Evolutionary conservation across 23 red algal species (phyloP).

Genomic region (Agarophyton chilense): DNA sequence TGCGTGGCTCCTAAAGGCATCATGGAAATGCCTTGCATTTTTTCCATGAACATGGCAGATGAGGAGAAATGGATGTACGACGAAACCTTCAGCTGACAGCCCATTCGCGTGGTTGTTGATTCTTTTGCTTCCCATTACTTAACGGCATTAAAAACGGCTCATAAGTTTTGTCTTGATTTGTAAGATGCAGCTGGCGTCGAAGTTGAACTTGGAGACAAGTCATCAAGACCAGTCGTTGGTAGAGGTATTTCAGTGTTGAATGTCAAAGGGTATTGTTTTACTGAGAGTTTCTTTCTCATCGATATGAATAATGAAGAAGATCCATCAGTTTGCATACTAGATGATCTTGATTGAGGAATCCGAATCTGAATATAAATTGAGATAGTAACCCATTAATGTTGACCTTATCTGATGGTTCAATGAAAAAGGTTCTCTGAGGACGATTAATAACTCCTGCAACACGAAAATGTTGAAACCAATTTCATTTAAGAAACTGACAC

Average conservation of each 20-base stretch:
- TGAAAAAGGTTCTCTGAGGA: too few species aligned
- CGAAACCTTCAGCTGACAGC: not conserved
- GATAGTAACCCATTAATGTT: not conserved
- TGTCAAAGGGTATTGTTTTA: not conserved
- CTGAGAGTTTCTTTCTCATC: not conserved
- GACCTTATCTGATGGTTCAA: not conserved
- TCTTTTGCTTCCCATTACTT: conserved; percentile 6
- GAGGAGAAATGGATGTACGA: conserved; percentile 8
- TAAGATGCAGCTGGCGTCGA: not conserved
- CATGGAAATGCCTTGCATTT: not conserved
- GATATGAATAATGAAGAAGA: not conserved
- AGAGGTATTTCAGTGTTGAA: not conserved
- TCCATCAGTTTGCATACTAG: not conserved
- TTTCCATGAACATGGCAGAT: not conserved
- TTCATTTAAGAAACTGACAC: conserved; percentile 1
- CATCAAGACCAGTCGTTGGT: not conserved
- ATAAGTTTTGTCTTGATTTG: not conserved
- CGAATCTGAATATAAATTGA: conserved; percentile 11
- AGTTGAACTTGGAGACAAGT: conserved; percentile 28
- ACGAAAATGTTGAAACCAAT: conserved; percentile 1
- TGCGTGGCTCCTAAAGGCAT: not conserved
- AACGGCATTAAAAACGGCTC: not conserved
- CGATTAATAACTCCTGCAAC: not conserved
- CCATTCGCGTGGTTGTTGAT: not conserved
- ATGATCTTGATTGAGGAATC: not conserved